phyloP scores from a whole-genome alignment of 305 asterid genomes.

The Fraxinus angustifolia region DNA sequence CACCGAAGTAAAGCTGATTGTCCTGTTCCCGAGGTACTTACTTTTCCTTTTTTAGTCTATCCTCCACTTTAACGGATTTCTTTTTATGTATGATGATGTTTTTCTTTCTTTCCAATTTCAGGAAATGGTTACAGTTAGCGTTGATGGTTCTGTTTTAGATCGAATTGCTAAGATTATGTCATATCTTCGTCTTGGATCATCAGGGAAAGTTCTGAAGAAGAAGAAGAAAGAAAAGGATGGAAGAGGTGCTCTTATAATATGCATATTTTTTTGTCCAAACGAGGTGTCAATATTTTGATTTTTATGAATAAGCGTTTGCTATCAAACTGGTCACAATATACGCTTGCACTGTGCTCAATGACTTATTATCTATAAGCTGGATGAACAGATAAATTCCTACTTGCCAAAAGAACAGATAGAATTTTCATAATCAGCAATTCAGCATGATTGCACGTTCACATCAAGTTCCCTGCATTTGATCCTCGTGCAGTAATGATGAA shows the following conservation, averaged over 20 bases:
- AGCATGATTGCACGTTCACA: not conserved
- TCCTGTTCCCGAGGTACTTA: conserved; percentile 85
- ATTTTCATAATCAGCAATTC: not conserved
- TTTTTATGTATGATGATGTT: not conserved
- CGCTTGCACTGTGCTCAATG: not conserved
- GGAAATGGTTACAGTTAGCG: conserved; percentile 97
- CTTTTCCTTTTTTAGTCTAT: not conserved
- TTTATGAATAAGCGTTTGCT: not conserved
- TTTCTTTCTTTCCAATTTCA: conserved; percentile 26
- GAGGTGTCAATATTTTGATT: conserved; percentile 9
- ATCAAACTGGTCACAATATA: conserved; percentile 1
- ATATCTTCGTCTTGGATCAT: conserved; percentile 97
- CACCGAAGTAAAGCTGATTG: conserved; percentile 98
- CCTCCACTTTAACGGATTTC: not conserved
- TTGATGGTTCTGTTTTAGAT: conserved; percentile 92
- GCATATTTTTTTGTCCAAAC: not conserved
- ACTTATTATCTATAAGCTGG: not conserved
- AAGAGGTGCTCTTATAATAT: conserved; percentile 49
- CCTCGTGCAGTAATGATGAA: not conserved
- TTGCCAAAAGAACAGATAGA: not conserved
- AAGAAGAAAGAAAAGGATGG: conserved; percentile 88
- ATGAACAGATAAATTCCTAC: not conserved
- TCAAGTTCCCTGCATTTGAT: not conserved
- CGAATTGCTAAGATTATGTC: conserved; percentile 94
- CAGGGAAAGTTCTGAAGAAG: conserved; percentile 96